phyloP scores from a whole-genome alignment of 2,329 filamentous ascomycete species.

The Aspergillus intermedius region DNA sequence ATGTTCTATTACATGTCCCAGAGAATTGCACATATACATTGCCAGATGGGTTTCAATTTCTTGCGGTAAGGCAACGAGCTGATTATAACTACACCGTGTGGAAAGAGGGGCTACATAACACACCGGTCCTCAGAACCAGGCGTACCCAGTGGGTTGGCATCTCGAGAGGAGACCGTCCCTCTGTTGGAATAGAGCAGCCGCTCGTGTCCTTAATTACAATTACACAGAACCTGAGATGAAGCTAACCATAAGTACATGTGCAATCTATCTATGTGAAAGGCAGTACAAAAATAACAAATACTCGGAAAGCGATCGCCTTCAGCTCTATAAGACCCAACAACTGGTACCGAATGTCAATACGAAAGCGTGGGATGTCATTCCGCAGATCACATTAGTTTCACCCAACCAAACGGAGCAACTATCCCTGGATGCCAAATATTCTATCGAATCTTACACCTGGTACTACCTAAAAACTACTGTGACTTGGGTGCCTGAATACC shows the following conservation, averaged over 20 bases:
- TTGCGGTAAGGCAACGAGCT: not conserved
- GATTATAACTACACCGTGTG: not conserved
- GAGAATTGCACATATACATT: slow-evolving; percentile 5
- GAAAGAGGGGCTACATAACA: not conserved
- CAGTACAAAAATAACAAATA: not conserved
- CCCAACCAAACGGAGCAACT: not conserved
- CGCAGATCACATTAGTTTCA: not conserved
- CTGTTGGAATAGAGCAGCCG: not conserved
- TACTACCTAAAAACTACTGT: too few species aligned
- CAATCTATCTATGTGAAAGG: slow-evolving; percentile 7
- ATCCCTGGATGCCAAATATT: not conserved
- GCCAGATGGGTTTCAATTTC: not conserved
- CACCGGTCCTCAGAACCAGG: not conserved
- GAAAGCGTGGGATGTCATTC: too few species aligned
- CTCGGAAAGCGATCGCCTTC: not conserved
- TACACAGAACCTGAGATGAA: slow-evolving; percentile 1
- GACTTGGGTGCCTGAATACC: too few species aligned
- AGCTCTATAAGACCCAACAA: not conserved
- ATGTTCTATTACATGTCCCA: not conserved
- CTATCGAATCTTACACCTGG: not conserved
- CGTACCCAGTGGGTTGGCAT: too few species aligned
- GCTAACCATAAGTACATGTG: slow-evolving; percentile 7
- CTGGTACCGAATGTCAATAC: not conserved
- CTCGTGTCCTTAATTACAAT: slow-evolving; percentile 1
- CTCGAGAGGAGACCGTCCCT: too few species aligned